Base-by-base conservation (phyloP, 768 basidiomycete genomes). In the Suillus weaverae region DNA sequence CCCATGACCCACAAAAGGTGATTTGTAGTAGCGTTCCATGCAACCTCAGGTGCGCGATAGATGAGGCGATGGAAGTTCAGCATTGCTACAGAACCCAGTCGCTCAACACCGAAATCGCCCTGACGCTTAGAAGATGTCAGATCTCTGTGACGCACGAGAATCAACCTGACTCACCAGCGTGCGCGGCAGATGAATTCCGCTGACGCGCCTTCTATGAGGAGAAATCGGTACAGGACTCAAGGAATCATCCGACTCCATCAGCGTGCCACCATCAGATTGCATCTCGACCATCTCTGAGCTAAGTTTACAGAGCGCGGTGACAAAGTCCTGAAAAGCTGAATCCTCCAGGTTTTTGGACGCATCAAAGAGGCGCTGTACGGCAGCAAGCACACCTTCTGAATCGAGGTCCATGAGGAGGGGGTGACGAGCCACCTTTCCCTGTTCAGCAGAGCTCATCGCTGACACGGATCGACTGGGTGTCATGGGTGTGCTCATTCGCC, bases 281-380 rank as follows among this genome's bases (percentile, higher is more conserved):
- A 97, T 90, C 43, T 90, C 90, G 22, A 98, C 87, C 95, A 99
- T 98, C 76, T 95, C 95, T 11, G 86, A 83, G 71, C 94, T 97
- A 32, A 99, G 79, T 70, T 85, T 89, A 74, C 94, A 96, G 60
- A 98, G 76, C 3, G 96, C 92, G 10, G 73, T 75, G 38, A 88
- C 79, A 67, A 99, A 99, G 67, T 88, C 83, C 55, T 81, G 83
- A 78, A 96, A 98, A 4, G 95, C 91, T 0, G 73, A 70, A 71
- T 97, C 94, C 64, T 95, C 92, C 66, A 98, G 72, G 67, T 89
- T 89, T 74, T 90, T 91, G 10, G 93, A 90, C 0, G 90, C 84
- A 64, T 97, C 95, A 69, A 98, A 97, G 44, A 99, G 78, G 10
- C 90, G 83, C 70, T 94, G 92, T 32, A 97, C 92, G 0, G 89